Base-by-base conservation (phyloP, 176 grass and related monocot genomes). In the Oryza meridionalis region DNA sequence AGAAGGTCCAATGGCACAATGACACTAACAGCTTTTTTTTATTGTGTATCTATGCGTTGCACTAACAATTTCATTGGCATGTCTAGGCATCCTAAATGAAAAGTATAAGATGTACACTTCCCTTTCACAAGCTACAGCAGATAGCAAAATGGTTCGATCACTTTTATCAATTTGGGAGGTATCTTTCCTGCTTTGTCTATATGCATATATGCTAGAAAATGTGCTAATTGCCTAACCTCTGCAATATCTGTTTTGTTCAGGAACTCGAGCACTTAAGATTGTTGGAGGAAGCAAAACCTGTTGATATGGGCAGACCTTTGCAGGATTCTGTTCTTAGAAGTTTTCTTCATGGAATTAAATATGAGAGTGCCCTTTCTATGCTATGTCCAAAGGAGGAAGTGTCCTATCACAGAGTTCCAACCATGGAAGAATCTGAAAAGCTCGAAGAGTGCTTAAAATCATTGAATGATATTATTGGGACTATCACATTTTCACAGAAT, bases 121-220 rank as follows among this genome's bases (percentile, higher is more conserved):
- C 88, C 86, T 98, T 82, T 95, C 92, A 42, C 91, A 95, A 92
- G 86, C 91, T 84, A 91, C 78, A 13, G 38, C 83, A 25, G 89
- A 95, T 73, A 86, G 77, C 16, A 95, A 91, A 90, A 98, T 98
- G 91, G 96, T 98, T 89, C 90, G 91, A 73, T 98, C 96, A 79
- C 96, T 98, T 67, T 31, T 93, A 65, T 73, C 96, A 82, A 88
- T 98, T 84, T 98, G 96, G 92, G 91, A 98, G 91, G 96, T 95
- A 25, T 79, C 45, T 81, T 79, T 88, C 79, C 67, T 84, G 68
- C 37, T 63, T 74, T 71, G 47, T 22, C 7, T 71, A 47, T 73
- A 42, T 70, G 49, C 69, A 68, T 21, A 55, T 84, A 37, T 90
- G 65, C 72, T 77, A 62, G 31, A 77, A 81, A 73, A 73, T 61